Base-by-base conservation (phyloP, 257 asterid species). In the Thymus mandschuricus region DNA sequence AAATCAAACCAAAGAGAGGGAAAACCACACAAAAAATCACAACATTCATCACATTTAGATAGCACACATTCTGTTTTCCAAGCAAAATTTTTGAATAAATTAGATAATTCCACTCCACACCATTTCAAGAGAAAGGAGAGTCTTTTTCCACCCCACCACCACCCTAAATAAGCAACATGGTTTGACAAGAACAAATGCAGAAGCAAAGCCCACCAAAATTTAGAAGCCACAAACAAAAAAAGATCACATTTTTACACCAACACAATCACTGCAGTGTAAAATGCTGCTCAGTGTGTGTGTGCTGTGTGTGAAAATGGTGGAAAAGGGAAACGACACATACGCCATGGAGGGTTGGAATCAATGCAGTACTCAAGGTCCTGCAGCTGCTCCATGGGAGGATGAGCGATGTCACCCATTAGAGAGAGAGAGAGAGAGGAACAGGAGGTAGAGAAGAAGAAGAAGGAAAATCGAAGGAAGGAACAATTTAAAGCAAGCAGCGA, bases 351-450 rank as follows among this genome's bases (percentile, higher is more conserved):
- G 56, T 90, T 90, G 40, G 96, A 90, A 78, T 90, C 96, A 79
- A 90, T 90, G 89, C 96, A 90, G 73, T 84, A 90, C 52, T 90
- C 95, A 70, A 88, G 92, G 95, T 86, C 96, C 43, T 88, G 92
- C 43, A 90, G 95, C 79, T 88, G 96, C 35, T 90, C 96, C 96
- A 88, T 90, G 76, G 92, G 95, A 71, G 80, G 91, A 78, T 90
- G 96, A 5, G 87, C 73, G 59, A 88, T 90, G 68, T 88, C 96
- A 55, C 84, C 89, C 86, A 84, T 86, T 40, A 58, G 67, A 69
- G 60, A 50, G 70, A 46, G 75, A 5, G 68, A 27, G 72, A 71
- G 21, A 54, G 7, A 30, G 45, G 29, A 35, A 49, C 8, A 46
- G 52, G 33, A 21, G 21, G 21, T 21, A 21, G 21, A 21, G 21